Conservation (phyloP, 2,329 filamentous ascomycete genomes). For the Ceratocystis lukuohia region DNA sequence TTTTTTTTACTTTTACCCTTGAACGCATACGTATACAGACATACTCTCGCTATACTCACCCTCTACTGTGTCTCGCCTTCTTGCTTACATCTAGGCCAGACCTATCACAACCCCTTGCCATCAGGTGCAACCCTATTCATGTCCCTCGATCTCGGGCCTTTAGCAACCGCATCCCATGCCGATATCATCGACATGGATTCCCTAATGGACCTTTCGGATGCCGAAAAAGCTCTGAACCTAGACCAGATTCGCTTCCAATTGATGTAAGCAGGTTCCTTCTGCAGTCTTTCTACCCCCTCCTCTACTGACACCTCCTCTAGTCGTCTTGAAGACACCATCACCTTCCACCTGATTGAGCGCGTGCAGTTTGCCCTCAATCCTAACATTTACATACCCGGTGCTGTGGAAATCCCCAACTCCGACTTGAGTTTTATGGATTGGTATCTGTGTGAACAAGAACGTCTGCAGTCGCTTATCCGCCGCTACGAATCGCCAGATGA, state of each 20-base stretch:
- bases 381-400: conserved; percentile 71
- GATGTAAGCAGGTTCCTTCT: conserved; percentile 46
- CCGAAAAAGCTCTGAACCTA: conserved; percentile 74
- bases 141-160: neutral
- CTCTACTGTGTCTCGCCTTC: no score
- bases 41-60: no score
- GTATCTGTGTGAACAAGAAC: conserved; percentile 81
- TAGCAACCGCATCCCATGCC: neutral
- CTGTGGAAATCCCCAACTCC: conserved; percentile 62
- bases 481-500: conserved; percentile 95
- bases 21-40: no score
- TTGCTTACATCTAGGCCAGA: neutral
- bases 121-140: neutral
- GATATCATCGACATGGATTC: conserved; percentile 56
- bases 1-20: no score
- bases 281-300: neutral
- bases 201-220: conserved; percentile 75
- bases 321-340: conserved; percentile 93
- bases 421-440: conserved; percentile 81
- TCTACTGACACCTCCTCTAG: conserved; percentile 34
- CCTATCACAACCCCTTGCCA: neutral
- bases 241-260: conserved; percentile 85
- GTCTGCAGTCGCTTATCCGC: conserved; percentile 79
- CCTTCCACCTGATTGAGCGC: conserved; percentile 89
- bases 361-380: conserved; percentile 92